Base-by-base conservation (phyloP, 306 rosid genomes). In the Vigna nakashimae region DNA sequence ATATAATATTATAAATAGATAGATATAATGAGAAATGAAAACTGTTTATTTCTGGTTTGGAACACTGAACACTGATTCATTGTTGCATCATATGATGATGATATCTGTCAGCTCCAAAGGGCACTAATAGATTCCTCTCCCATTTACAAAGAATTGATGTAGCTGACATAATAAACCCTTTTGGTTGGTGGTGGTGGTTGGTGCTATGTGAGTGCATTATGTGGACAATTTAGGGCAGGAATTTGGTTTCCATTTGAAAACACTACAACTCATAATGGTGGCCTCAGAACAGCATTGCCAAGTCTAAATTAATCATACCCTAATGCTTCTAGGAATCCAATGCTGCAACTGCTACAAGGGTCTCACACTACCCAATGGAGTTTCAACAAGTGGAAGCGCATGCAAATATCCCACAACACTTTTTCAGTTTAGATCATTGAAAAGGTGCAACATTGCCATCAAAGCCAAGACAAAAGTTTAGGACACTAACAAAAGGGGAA, bases 291-390 rank as follows among this genome's bases (percentile, higher is more conserved):
- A 40, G 7, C 38, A 52, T 51, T 60, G 46, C 12, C 17, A 57
- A 76, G 60, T 65, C 79, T 66, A 65, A 80, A 65, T 58, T 70
- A 52, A 15, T 52, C 46, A 22, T 58, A 13, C 34, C 26, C 52
- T 60, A 75, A 77, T 82, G 87, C 84, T 82, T 86, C 67, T 79
- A 20, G 83, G 90, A 88, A 88, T 88, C 92, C 92, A 69, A 86
- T 82, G 91, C 55, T 64, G 55, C 58, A 63, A 67, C 46, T 3
- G 42, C 51, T 8, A 62, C 22, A 62, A 7, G 42, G 82, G 38
- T 15, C 73, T 51, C 50, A 55, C 74, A 57, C 20, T 71, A 10
- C 57, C 86, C 81, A 83, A 71, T 80, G 79, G 64, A 59, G 36
- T 40, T 69, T 57, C 28, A 82, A 78, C 82, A 79, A 64, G 80